Evolutionary conservation across 148 eudicot genomes (phyloP).

Genomic region (Hydrangea macrophylla): DNA sequence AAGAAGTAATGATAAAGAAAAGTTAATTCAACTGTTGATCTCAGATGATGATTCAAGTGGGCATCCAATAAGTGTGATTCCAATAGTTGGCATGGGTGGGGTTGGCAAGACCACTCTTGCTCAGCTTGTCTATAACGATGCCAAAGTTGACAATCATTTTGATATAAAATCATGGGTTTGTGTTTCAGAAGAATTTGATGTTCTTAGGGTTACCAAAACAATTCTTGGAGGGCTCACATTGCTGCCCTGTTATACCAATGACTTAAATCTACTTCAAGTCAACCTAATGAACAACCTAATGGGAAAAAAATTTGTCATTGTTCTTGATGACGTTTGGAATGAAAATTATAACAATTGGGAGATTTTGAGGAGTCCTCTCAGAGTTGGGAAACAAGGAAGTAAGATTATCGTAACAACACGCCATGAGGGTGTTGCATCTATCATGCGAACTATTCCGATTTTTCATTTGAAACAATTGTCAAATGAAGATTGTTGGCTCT

Average conservation of each 20-base stretch:
- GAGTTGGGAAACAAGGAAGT: background rate
- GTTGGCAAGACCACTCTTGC: conserved; percentile 22
- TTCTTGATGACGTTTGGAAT: conserved; percentile 24
- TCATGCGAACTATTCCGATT: background rate
- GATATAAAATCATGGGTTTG: conserved; percentile 13
- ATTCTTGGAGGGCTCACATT: background rate
- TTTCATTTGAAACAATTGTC: background rate
- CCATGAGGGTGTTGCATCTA: background rate
- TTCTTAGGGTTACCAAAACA: background rate
- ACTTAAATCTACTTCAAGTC: conserved; percentile 9
- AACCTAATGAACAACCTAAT: background rate
- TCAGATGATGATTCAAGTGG: background rate
- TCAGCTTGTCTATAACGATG: conserved; percentile 9
- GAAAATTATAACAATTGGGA: background rate
- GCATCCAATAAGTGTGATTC: background rate
- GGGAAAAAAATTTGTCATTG: conserved; percentile 13
- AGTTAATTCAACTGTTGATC: conserved; percentile 6
- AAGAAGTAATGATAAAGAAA: conserved; percentile 7
- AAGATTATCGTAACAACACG: background rate
- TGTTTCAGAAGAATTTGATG: conserved; percentile 20
- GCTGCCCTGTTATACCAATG: background rate
- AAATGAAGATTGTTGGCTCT: background rate
- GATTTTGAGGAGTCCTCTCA: background rate
- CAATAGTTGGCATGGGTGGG: conserved; percentile 19
- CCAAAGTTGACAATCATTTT: background rate